Base-by-base conservation (phyloP, 2,329 filamentous ascomycete species). In the Trichoderma oligosporum region DNA sequence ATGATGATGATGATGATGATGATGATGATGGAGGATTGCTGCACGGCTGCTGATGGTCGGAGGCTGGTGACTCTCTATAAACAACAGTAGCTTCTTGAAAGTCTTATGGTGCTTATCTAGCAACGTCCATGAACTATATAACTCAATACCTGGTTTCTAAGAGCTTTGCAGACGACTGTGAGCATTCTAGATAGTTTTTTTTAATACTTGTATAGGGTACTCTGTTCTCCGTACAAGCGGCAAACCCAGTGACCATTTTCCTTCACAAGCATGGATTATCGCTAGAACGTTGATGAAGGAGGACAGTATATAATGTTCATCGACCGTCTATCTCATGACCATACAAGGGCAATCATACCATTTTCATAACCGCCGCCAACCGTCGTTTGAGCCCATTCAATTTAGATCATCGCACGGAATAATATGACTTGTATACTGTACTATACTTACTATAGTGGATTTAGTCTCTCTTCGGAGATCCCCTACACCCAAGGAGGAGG, bases 221-320 rank as follows among this genome's bases (percentile, higher is more conserved):
- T 54, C 51, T 39, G 51, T 45, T 27, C 42, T 54, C 51, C 51
- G 29, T 54, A 36, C 41, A 39, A 35, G 35, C 36, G 47, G n/a
- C 47, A 29, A 22, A 38, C 46, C n/a, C 7, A 49, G 18, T 14
- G 22, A 7, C 39, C 29, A 35, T 46, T 46, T 31, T 22, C 25
- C 42, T 46, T 18, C 39, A 22, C 31, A 54, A n/a, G 38, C 18
- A 22, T 33, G 41, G 41, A 54, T 54, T 9, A 11, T 52, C 27
- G 14, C 16, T 29, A 53, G 27, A 14, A 31, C n/a, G n/a, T 31
- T 31, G 6, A 31, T 31, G 11, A 6, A 11, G 27, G 27, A 31
- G 11, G 27, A 6, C 27, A 36, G 51, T 41, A 39, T 46, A 38
- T 46, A 6, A 14, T n/a, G 12, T 25, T 45, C 39, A 20, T 36